phyloP scores from a whole-genome alignment of 345 rosid genomes.

The Pistacia atlantica region DNA sequence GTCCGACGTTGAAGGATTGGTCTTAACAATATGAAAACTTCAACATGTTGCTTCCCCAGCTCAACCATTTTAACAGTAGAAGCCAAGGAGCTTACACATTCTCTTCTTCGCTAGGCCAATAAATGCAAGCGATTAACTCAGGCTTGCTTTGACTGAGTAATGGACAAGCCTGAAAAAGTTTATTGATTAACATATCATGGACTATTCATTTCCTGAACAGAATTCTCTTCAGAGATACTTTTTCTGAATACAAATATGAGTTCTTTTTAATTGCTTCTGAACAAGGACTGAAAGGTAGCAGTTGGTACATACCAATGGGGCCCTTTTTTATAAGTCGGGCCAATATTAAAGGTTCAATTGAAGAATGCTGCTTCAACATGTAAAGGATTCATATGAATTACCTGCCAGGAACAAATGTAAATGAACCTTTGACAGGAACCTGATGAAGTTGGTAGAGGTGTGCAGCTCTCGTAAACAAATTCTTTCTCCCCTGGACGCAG shows the following conservation, averaged over 20 bases:
- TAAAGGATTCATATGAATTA: constrained; percentile 22
- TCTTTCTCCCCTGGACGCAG: constrained; percentile 67
- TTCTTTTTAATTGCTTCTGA: background rate
- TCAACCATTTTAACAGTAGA: too few species aligned
- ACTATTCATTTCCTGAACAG: background rate
- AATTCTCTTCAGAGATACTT: background rate
- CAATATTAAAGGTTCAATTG: background rate
- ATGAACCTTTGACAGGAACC: constrained; percentile 79
- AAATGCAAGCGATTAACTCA: too few species aligned
- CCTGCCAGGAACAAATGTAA: constrained; percentile 96
- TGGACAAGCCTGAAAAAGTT: background rate
- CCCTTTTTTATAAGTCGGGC: background rate
- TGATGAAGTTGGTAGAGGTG: constrained; percentile 32
- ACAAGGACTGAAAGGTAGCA: background rate
- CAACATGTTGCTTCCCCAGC: too few species aligned
- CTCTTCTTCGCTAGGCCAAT: too few species aligned
- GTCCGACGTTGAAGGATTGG: too few species aligned
- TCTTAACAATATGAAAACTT: too few species aligned
- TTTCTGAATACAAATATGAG: background rate
- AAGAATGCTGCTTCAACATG: background rate
- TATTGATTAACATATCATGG: background rate
- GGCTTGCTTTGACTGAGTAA: too few species aligned
- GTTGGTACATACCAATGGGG: background rate
- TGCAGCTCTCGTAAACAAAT: constrained; percentile 72
- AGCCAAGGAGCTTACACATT: too few species aligned